Evolutionary conservation across 208 protist species (phyloP).

Genomic region (Wallacemonas sp.): DNA sequence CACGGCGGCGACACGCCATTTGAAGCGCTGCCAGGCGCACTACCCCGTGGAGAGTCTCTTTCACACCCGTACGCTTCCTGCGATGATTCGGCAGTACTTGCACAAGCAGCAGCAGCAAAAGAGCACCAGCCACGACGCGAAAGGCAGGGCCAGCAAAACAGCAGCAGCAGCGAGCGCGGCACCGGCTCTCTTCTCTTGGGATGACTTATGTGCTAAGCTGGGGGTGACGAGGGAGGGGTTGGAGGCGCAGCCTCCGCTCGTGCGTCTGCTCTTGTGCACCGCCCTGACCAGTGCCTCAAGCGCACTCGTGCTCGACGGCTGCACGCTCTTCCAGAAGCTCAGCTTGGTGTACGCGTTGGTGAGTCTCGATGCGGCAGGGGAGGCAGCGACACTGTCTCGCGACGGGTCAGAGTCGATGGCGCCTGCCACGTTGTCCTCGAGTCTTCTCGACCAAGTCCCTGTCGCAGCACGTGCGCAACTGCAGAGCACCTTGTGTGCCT

Average conservation of each 20-base stretch:
- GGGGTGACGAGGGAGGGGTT: not conserved
- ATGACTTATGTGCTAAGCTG: no score
- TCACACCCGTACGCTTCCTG: conserved; percentile 46
- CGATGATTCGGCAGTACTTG: conserved; percentile 43
- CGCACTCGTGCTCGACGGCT: conserved; percentile 10
- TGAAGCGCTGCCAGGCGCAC: conserved; percentile 40
- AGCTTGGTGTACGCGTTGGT: conserved; percentile 50
- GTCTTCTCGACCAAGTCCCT: conserved; percentile 3
- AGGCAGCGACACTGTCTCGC: not conserved
- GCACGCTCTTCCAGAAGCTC: conserved; percentile 67
- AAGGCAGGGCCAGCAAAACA: not conserved
- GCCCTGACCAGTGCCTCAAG: not conserved
- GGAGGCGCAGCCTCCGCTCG: not conserved
- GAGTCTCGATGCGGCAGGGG: conserved; percentile 15
- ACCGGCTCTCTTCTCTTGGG: not conserved
- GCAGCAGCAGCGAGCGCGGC: not conserved
- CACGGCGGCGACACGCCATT: conserved; percentile 26
- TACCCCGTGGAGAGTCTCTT: conserved; percentile 22
- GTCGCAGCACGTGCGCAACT: conserved; percentile 12
- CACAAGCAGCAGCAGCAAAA: conserved; percentile 43
- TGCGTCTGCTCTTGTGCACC: not conserved
- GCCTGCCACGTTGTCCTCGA: not conserved
- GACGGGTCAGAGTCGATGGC: not conserved
- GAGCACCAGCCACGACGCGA: not conserved
- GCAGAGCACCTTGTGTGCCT: conserved; percentile 27